These are phyloP conservation scores for Rugosomyces carneus DNA, from an alignment of 1,284 basidiomycete species.

Conservation along the genomic window DNA sequence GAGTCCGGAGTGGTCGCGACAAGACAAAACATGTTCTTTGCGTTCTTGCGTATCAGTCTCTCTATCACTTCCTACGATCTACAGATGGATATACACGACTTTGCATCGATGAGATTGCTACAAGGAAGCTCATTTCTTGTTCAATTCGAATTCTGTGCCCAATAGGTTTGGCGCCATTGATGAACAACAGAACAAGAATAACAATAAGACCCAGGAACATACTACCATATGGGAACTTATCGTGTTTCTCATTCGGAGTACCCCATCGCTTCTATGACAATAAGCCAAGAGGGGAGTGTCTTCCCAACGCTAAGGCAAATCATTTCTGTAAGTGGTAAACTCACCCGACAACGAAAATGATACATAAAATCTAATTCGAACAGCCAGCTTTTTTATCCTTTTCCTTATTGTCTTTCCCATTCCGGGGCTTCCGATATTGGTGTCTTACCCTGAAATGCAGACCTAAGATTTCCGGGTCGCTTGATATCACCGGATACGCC, in stretches of 20 bases:
- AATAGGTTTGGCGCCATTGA: constrained; percentile 12
- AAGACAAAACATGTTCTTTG: too few species aligned
- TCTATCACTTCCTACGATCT: not conserved
- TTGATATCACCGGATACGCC: constrained; percentile 22
- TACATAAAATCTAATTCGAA: constrained; percentile 3
- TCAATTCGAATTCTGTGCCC: constrained; percentile 10
- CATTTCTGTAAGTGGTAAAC: constrained; percentile 21
- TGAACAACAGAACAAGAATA: constrained; percentile 16
- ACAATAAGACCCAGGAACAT: constrained; percentile 37
- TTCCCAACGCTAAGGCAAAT: constrained; percentile 24
- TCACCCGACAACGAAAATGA: constrained; percentile 21
- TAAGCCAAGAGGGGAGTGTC: constrained; percentile 18
- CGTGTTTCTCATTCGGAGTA: constrained; percentile 16
- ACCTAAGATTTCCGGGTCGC: constrained; percentile 12
- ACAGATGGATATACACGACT: not conserved
- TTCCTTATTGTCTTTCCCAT: constrained; percentile 31
- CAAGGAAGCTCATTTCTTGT: constrained; percentile 10
- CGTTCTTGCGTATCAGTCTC: not conserved
- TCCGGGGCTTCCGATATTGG: constrained; percentile 20
- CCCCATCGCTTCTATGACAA: constrained; percentile 22
- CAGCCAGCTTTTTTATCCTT: constrained; percentile 10
- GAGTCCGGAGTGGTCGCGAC: not conserved
- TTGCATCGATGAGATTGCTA: not conserved
- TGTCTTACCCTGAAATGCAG: constrained; percentile 25
- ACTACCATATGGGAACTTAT: constrained; percentile 19